These are phyloP conservation scores for Rosa multiflora DNA, from an alignment of 306 rosid species.

Conservation along the genomic window DNA sequence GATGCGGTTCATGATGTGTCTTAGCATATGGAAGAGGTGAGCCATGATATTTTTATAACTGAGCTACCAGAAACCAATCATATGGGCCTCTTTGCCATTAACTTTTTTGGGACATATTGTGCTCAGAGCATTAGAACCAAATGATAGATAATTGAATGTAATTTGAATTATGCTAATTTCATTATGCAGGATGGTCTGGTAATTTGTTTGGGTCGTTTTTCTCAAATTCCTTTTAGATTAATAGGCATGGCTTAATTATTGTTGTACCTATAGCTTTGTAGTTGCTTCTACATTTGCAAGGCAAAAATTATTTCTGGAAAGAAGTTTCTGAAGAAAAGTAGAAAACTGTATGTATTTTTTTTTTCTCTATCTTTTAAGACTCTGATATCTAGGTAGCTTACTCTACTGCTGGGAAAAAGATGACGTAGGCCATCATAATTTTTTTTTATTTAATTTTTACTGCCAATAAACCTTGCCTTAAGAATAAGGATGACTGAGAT, in stretches of 20 bases:
- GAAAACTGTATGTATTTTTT: neutral
- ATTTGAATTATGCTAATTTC: constrained; percentile 12
- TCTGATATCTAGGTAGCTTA: neutral
- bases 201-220: constrained; percentile 16
- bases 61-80: neutral
- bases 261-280: neutral
- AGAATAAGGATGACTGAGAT: neutral
- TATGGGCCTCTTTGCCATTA: neutral
- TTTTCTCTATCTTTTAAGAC: too few relatives aligned
- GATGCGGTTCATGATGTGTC: constrained; percentile 54
- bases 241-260: neutral
- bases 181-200: constrained; percentile 73
- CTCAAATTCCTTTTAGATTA: neutral
- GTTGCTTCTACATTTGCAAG: neutral
- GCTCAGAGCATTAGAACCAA: constrained; percentile 13
- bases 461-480: neutral
- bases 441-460: neutral
- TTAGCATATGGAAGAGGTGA: constrained; percentile 56
- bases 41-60: neutral
- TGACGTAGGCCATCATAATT: neutral
- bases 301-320: neutral
- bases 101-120: constrained; percentile 12
- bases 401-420: neutral
- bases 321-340: too few relatives aligned
- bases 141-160: neutral